These are phyloP conservation scores for Arxiozyma heterogenica DNA, from an alignment of 1,139 yeast genomes.

Conservation along the genomic window DNA sequence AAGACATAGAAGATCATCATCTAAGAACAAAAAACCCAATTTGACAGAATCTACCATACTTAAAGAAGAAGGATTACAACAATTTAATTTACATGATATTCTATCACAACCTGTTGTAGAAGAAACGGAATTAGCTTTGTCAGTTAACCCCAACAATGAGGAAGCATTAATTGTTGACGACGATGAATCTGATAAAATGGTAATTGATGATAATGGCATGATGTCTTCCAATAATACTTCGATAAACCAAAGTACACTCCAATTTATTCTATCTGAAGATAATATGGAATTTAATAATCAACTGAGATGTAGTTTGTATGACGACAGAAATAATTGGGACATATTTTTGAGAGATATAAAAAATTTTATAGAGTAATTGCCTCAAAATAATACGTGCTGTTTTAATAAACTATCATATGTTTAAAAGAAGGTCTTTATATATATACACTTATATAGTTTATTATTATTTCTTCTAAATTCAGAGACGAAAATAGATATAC, in stretches of 20 bases:
- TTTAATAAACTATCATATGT: background rate
- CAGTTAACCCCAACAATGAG: background rate
- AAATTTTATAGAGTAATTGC: background rate
- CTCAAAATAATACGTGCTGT: background rate
- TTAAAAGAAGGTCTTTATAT: too few relatives aligned
- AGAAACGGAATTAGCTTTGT: conserved; percentile 9
- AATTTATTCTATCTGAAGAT: conserved; percentile 25
- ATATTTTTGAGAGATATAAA: conserved; percentile 6
- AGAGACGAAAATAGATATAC: too few relatives aligned
- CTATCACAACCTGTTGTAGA: conserved; percentile 22
- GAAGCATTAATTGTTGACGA: conserved; percentile 5
- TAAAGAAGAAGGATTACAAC: conserved; percentile 29
- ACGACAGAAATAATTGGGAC: conserved; percentile 18
- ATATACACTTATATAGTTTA: too few relatives aligned
- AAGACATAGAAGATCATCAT: conserved; percentile 24
- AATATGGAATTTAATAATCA: conserved; percentile 17
- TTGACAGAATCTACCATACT: conserved; percentile 26
- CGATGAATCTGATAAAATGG: conserved; percentile 5
- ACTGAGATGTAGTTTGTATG: conserved; percentile 22
- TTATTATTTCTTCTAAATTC: too few relatives aligned
- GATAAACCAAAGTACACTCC: conserved; percentile 8
- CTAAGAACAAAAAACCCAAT: conserved; percentile 24
- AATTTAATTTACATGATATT: conserved; percentile 28
- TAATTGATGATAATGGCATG: conserved; percentile 4
- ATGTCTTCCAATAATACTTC: conserved; percentile 3